Conservation (phyloP, 768 basidiomycete genomes). For the Leccinum arenicola region DNA sequence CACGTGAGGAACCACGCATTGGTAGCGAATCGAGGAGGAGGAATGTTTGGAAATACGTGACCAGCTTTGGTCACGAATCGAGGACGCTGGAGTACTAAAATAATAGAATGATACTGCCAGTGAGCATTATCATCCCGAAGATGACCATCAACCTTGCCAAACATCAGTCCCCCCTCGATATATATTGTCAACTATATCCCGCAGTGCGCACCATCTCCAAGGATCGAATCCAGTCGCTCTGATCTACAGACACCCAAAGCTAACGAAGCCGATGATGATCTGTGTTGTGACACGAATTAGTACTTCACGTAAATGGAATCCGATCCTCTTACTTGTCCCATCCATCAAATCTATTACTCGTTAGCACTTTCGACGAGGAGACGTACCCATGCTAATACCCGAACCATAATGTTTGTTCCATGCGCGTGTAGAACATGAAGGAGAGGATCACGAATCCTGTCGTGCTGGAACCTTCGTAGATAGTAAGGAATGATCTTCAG, state of each 20-base stretch:
- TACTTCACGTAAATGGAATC: not conserved
- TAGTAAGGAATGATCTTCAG: constrained; percentile 63
- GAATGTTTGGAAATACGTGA: constrained; percentile 38
- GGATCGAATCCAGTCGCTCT: constrained; percentile 54
- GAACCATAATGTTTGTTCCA: constrained; percentile 64
- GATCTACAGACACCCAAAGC: constrained; percentile 66
- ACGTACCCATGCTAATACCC: constrained; percentile 70
- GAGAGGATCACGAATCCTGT: constrained; percentile 77
- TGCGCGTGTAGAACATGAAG: constrained; percentile 76
- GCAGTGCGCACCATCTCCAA: constrained; percentile 59
- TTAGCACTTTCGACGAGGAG: not conserved
- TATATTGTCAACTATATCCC: constrained; percentile 1
- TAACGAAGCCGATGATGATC: constrained; percentile 66
- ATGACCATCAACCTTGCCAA: constrained; percentile 62
- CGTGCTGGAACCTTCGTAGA: constrained; percentile 71
- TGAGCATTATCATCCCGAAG: constrained; percentile 57
- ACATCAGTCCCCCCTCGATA: not conserved
- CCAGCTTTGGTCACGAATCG: constrained; percentile 1
- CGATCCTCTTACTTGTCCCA: constrained; percentile 49
- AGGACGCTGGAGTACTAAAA: constrained; percentile 46
- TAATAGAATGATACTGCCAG: constrained; percentile 31
- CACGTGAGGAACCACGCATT: constrained; percentile 76
- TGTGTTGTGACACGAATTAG: constrained; percentile 44
- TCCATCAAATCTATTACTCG: constrained; percentile 62
- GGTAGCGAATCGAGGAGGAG: constrained; percentile 73